Conservation (phyloP, 345 rosid species). For the Kernera saxatilis region DNA sequence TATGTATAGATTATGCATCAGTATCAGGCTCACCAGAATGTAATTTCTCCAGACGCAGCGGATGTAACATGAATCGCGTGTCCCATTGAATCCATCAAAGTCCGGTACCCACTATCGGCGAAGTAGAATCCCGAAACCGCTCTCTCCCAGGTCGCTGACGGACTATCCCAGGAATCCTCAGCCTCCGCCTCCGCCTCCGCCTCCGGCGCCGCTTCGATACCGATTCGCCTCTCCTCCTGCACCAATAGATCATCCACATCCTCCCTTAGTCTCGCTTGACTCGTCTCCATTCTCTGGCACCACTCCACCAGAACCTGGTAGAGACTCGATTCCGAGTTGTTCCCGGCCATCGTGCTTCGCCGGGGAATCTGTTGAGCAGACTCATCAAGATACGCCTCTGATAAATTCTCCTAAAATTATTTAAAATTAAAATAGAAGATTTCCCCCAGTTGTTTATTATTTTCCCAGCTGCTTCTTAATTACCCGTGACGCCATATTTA, state of each 20-base stretch:
- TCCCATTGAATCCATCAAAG: constrained; percentile 68
- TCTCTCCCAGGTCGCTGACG: constrained; percentile 30
- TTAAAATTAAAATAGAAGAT: background rate
- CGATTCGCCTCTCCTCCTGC: constrained; percentile 25
- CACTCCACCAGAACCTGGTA: constrained; percentile 56
- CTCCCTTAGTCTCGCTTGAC: constrained; percentile 47
- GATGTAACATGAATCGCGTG: constrained; percentile 64
- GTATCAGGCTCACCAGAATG: constrained; percentile 48
- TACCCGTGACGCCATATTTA: constrained; percentile 21
- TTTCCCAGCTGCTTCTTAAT: constrained; percentile 7
- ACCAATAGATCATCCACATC: constrained; percentile 40
- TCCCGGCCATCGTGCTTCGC: constrained; percentile 39
- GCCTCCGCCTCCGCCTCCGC: background rate
- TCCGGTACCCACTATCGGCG: constrained; percentile 48
- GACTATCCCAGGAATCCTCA: constrained; percentile 26
- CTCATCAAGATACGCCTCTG: constrained; percentile 8
- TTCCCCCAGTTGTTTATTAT: constrained; percentile 4
- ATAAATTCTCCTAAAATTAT: background rate
- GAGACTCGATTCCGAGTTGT: constrained; percentile 28
- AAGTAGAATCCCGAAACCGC: constrained; percentile 42
- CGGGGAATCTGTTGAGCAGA: constrained; percentile 24
- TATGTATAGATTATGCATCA: background rate
- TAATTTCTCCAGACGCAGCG: constrained; percentile 50
- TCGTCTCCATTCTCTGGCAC: constrained; percentile 54
- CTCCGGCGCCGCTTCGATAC: constrained; percentile 5